These are phyloP conservation scores for Chaetomium sp. DNA, from an alignment of 2,329 filamentous ascomycete species.

Conservation along the genomic window DNA sequence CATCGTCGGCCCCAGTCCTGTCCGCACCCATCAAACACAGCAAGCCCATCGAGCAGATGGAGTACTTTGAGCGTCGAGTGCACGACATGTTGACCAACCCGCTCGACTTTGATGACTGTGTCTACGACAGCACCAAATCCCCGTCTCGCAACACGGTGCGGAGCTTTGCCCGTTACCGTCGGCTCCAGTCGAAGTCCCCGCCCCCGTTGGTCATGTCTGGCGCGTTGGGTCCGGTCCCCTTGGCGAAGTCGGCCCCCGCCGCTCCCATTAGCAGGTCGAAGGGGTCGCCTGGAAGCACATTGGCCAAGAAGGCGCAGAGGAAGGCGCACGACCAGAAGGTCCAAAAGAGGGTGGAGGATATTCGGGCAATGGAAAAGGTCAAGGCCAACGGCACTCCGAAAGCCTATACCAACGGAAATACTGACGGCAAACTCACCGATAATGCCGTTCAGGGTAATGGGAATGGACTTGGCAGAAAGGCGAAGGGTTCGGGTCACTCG, in stretches of 20 bases:
- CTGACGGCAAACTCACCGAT: too few species aligned
- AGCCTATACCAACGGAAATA: too few species aligned
- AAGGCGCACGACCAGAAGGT: conserved; percentile 10
- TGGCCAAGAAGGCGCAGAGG: conserved; percentile 11
- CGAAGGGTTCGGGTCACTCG: neutral
- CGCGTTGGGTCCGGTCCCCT: conserved; percentile 8
- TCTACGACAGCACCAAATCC: conserved; percentile 13
- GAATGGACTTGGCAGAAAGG: too few species aligned
- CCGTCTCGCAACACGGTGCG: neutral
- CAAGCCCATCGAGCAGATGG: conserved; percentile 8
- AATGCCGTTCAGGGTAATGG: too few species aligned
- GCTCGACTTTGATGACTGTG: conserved; percentile 21
- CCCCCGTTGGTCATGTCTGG: conserved; percentile 16
- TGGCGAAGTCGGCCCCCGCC: neutral
- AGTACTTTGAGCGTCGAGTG: conserved; percentile 15
- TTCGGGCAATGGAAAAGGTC: neutral
- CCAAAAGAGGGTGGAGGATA: neutral
- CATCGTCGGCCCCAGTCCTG: neutral
- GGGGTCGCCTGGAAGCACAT: neutral
- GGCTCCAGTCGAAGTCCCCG: conserved; percentile 4
- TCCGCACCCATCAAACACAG: neutral
- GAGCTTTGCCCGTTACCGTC: conserved; percentile 9
- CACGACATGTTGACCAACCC: conserved; percentile 21
- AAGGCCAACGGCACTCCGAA: too few species aligned
- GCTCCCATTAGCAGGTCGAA: neutral